These are phyloP conservation scores for Globisporangium apiculatum DNA, from an alignment of 352 stramenopile genomes.

Conservation along the genomic window DNA sequence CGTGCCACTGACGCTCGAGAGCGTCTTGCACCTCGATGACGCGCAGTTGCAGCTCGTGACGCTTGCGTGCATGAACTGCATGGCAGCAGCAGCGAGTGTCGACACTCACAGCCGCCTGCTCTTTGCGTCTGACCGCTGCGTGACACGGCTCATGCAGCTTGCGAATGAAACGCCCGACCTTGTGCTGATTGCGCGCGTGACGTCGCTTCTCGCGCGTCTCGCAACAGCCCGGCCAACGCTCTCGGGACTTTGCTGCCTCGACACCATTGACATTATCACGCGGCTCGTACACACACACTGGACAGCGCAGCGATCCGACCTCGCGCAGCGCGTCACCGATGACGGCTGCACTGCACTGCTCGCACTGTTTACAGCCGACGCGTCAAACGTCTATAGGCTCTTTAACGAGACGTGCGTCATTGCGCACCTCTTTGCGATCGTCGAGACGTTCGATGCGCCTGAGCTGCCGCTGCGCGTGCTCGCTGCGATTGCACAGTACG, in stretches of 20 bases:
- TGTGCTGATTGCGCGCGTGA: slow-evolving; percentile 31
- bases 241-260: slow-evolving; percentile 33
- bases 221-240: slow-evolving; percentile 31
- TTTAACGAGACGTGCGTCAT: slow-evolving; percentile 47
- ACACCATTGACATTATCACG: slow-evolving; percentile 33
- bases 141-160: slow-evolving; percentile 17
- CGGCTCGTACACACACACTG: slow-evolving; percentile 20
- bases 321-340: slow-evolving; percentile 24
- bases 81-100: slow-evolving; percentile 1
- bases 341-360: slow-evolving; percentile 45
- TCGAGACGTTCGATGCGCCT: slow-evolving; percentile 19
- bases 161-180: slow-evolving; percentile 10
- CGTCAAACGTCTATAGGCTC: slow-evolving; percentile 25
- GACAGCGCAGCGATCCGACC: slow-evolving; percentile 1
- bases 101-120: slow-evolving; percentile 14
- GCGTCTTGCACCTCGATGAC: slow-evolving; percentile 35
- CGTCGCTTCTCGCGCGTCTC: slow-evolving; percentile 44
- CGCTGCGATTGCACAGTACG: slow-evolving; percentile 32
- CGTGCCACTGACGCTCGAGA: slow-evolving; percentile 34
- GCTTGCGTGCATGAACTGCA: slow-evolving; percentile 21
- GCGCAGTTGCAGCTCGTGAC: slow-evolving; percentile 27
- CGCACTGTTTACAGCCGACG: slow-evolving; percentile 33
- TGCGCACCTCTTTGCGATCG: slow-evolving; percentile 39
- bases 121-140: slow-evolving; percentile 20
- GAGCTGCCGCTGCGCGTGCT: slow-evolving; percentile 42